Percentiles rank a stretch among this genome's conserved stretches.
These are phyloP conservation scores for Gaertneriomyces sp. DNA, from an alignment of 192 early-diverging fungal species.

Conservation along the genomic window DNA sequence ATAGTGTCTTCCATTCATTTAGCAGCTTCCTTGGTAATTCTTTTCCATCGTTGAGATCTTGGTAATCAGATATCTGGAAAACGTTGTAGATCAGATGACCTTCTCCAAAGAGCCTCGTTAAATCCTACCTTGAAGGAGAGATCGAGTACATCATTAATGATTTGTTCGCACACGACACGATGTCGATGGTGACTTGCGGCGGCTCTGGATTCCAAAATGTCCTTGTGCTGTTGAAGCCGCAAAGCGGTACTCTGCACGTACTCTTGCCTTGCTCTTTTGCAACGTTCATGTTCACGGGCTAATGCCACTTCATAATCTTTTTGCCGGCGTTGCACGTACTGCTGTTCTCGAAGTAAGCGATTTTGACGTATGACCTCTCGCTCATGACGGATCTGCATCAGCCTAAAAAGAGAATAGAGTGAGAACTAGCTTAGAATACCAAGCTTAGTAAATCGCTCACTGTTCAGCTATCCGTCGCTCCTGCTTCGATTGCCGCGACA, in stretches of 20 bases:
- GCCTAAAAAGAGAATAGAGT: conserved; percentile 19
- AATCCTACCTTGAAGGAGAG: conserved; percentile 45
- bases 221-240: conserved; percentile 47
- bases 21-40: conserved; percentile 47
- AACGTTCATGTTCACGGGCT: conserved; percentile 41
- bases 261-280: conserved; percentile 40
- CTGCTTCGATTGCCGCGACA: conserved; percentile 58
- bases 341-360: conserved; percentile 46
- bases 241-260: conserved; percentile 40
- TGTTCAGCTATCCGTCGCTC: conserved; percentile 61
- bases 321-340: conserved; percentile 53
- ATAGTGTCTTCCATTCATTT: conserved; percentile 57
- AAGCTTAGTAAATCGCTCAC: conserved; percentile 10
- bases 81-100: background rate
- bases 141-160: conserved; percentile 48
- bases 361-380: conserved; percentile 57
- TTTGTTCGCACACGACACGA: conserved; percentile 23
- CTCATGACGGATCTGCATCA: conserved; percentile 53
- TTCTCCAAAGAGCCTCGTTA: background rate
- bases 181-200: conserved; percentile 33
- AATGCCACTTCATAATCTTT: conserved; percentile 56
- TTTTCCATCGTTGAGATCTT: conserved; percentile 47
- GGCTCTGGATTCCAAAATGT: conserved; percentile 45
- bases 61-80: conserved; percentile 47
- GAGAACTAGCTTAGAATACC: background rate